Evolutionary conservation across 768 basidiomycete species (phyloP), one percentile per base, ranked within the genome.

Genomic region (Serpula lacrymans): DNA sequence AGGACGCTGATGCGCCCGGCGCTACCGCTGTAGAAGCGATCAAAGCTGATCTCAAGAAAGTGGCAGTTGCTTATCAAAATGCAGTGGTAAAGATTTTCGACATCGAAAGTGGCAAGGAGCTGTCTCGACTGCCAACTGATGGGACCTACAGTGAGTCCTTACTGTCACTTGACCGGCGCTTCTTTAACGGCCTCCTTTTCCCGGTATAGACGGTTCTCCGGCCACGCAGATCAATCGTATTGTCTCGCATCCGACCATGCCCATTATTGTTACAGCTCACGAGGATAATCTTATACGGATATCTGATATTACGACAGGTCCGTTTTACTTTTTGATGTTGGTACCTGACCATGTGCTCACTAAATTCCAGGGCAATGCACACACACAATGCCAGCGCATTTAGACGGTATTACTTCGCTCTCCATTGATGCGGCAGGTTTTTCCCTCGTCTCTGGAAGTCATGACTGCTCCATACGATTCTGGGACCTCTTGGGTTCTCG

Each of bases 221-320:
- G 74, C 74, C 10, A 86, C 85, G 1, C 91, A 93, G 58, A 82
- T 90, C 47, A 96, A 93, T 63, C 74, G 80, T 43, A 80, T 95
- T 45, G 80, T 80, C 22, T 92, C 92, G 27, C 92, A 96, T 68
- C 92, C 92, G 6, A 92, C 88, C 2, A 82, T 90, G 77, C 78
- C 88, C 5, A 67, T 94, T 17, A 76, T 98, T 28, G 80, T 95
- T 5, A 86, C 89, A 18, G 96, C 82, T 0, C 88, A 94, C 58
- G 95, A 97, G 64, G 94, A 97, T 69, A 94, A 90, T 53, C 83
- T 81, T 55, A 88, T 98, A 53, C 77, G 90, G 24, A 78, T 98
- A 31, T 96, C 88, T 62, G 91, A 96, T 62, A 75, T 88, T 37
- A 65, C 68, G 23, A 86, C 86, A 48, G 89, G 91, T 91, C 42